A percentile compares a stretch with the other conserved stretches of the same genome.
phyloP scores from a whole-genome alignment of 1,284 basidiomycete genomes.

The Ganoderma lingzhi region DNA sequence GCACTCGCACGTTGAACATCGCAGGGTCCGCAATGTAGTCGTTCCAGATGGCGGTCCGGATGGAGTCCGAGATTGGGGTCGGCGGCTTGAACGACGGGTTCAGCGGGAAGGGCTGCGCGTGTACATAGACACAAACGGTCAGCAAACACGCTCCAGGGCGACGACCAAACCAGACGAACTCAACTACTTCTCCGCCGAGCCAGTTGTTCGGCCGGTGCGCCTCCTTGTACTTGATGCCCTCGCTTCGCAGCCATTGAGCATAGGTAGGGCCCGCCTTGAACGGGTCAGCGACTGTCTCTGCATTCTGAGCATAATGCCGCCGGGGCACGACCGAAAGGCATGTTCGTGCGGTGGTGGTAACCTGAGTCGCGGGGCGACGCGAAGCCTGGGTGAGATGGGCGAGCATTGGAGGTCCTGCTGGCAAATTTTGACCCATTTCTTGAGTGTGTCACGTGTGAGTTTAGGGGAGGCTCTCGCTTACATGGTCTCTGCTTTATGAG shows the following conservation, averaged over 20 bases:
- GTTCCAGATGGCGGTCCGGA: conserved; percentile 62
- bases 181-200: conserved; percentile 65
- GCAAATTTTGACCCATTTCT: conserved; percentile 39
- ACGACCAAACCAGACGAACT: conserved; percentile 42
- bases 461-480: conserved; percentile 30
- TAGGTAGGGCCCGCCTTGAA: conserved; percentile 37
- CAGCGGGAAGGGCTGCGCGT: conserved; percentile 76
- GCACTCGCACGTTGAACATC: conserved; percentile 62
- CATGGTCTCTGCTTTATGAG: not conserved
- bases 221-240: conserved; percentile 47
- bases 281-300: conserved; percentile 27
- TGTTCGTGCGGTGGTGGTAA: conserved; percentile 19
- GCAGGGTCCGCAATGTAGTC: conserved; percentile 65
- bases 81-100: conserved; percentile 85
- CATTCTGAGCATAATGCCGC: conserved; percentile 30
- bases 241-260: conserved; percentile 46
- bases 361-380: conserved; percentile 26
- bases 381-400: conserved; percentile 40
- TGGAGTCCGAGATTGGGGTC: conserved; percentile 70
- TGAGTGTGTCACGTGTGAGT: conserved; percentile 24
- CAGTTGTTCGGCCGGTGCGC: conserved; percentile 59
- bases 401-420: conserved; percentile 39
- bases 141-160: not conserved
- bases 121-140: not conserved
- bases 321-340: conserved; percentile 31